Evolutionary conservation across 176 grass and related monocot genomes (phyloP).

Genomic region (Raddia distichophylla): DNA sequence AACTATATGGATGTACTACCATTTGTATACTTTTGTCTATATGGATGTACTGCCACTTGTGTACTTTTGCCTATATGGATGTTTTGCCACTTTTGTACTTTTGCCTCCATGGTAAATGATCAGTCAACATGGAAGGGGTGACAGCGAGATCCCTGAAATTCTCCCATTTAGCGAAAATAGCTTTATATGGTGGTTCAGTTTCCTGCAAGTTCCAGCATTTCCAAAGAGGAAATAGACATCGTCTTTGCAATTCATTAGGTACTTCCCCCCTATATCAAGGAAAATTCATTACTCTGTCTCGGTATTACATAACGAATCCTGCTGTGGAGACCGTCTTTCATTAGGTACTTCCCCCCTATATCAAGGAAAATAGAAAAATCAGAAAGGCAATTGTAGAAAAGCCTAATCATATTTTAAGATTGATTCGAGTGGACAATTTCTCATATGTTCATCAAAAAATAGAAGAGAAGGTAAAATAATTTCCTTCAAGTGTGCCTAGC

Average conservation of each 20-base stretch:
- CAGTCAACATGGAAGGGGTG: constrained; percentile 89
- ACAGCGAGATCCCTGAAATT: constrained; percentile 78
- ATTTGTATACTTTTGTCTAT: too few species aligned
- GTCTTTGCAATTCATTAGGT: constrained; percentile 57
- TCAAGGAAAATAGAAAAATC: too few species aligned
- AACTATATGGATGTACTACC: too few species aligned
- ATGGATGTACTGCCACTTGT: too few species aligned
- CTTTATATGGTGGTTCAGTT: constrained; percentile 67
- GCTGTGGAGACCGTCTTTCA: too few species aligned
- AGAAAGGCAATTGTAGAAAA: constrained; percentile 19
- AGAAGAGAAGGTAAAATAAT: constrained; percentile 21
- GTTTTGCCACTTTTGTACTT: too few species aligned
- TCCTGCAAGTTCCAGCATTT: constrained; percentile 71
- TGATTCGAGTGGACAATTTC: neutral
- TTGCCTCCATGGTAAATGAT: constrained; percentile 98
- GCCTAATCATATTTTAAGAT: constrained; percentile 9
- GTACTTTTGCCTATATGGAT: too few species aligned
- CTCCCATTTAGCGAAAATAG: constrained; percentile 71
- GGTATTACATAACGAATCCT: too few species aligned
- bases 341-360: too few species aligned
- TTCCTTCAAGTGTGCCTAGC: constrained; percentile 30
- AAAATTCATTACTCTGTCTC: too few species aligned
- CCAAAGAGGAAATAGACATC: constrained; percentile 76
- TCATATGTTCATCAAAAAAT: constrained; percentile 10
- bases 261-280: constrained; percentile 27